phyloP scores from a whole-genome alignment of 108 stramenopile genomes.

The Schizochytrium sp. region DNA sequence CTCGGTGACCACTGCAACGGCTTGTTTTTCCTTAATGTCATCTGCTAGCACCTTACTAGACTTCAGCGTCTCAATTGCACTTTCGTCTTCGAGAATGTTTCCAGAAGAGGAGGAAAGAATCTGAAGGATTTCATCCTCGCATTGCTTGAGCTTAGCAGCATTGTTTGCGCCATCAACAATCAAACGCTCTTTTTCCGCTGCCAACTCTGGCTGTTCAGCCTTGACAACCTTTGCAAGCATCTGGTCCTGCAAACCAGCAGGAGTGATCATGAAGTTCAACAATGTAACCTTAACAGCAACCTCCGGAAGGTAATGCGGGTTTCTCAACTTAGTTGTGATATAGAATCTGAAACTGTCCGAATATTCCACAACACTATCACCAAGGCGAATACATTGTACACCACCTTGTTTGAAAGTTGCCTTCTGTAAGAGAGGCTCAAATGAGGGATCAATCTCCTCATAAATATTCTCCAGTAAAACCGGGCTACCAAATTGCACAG shows the following conservation, averaged over 20 bases:
- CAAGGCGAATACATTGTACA: constrained; percentile 73
- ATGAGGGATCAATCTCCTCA: constrained; percentile 76
- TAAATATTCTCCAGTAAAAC: constrained; percentile 79
- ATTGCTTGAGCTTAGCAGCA: constrained; percentile 64
- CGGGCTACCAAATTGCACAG: constrained; percentile 77
- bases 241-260: constrained; percentile 69
- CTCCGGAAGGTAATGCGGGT: constrained; percentile 73
- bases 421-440: constrained; percentile 78
- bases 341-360: constrained; percentile 69
- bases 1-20: constrained; percentile 74
- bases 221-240: constrained; percentile 67
- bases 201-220: constrained; percentile 73
- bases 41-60: constrained; percentile 66
- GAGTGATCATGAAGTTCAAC: constrained; percentile 68
- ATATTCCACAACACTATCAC: constrained; percentile 77
- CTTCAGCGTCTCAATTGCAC: constrained; percentile 68
- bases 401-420: constrained; percentile 78
- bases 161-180: constrained; percentile 69
- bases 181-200: constrained; percentile 67
- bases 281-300: constrained; percentile 66
- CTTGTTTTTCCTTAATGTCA: constrained; percentile 76
- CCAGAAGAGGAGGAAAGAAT: constrained; percentile 69
- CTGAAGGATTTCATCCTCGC: constrained; percentile 68
- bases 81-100: constrained; percentile 70
- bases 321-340: constrained; percentile 72